Percentiles rank a stretch among this genome's conserved stretches.
phyloP scores from a whole-genome alignment of 2,329 filamentous ascomycete genomes.

The Ceratocystis smalleyi region DNA sequence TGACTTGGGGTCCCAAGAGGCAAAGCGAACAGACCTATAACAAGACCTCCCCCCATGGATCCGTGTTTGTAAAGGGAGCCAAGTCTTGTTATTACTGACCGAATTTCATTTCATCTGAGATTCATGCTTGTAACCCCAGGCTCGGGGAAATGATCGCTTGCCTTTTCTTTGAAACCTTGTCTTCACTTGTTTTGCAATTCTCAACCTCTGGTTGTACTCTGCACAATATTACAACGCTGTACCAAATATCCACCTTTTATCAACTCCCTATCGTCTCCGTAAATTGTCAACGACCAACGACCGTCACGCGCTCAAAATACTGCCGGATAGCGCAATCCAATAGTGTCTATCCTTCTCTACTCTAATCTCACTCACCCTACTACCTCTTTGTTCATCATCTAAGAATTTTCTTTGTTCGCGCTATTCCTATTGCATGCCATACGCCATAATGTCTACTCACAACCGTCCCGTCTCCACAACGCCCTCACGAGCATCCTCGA shows the following conservation, averaged over 20 bases:
- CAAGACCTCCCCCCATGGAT: constrained; percentile 3
- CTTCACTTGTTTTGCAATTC: background rate
- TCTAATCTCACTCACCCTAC: background rate
- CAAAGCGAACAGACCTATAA: background rate
- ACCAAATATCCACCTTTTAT: background rate
- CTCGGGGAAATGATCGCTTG: background rate
- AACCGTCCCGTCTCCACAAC: background rate
- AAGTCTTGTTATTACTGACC: constrained; percentile 10
- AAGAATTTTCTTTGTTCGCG: background rate
- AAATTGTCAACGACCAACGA: background rate
- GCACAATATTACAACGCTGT: background rate
- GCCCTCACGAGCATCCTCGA: constrained; percentile 11
- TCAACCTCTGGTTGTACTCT: background rate
- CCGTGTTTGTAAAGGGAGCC: constrained; percentile 12
- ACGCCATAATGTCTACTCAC: constrained; percentile 7
- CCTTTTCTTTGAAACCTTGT: background rate
- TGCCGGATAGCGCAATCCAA: background rate
- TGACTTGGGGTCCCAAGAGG: background rate
- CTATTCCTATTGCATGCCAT: background rate
- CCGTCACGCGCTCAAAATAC: background rate
- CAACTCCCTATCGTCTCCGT: background rate
- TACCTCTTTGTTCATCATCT: background rate
- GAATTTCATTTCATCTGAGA: constrained; percentile 17
- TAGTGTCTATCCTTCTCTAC: background rate
- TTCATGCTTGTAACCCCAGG: constrained; percentile 10